A percentile compares a stretch with the other conserved stretches of the same genome.
These are phyloP conservation scores for Vanderwaltozyma yarrowii DNA, from an alignment of 805 yeast genomes.

Conservation along the genomic window DNA sequence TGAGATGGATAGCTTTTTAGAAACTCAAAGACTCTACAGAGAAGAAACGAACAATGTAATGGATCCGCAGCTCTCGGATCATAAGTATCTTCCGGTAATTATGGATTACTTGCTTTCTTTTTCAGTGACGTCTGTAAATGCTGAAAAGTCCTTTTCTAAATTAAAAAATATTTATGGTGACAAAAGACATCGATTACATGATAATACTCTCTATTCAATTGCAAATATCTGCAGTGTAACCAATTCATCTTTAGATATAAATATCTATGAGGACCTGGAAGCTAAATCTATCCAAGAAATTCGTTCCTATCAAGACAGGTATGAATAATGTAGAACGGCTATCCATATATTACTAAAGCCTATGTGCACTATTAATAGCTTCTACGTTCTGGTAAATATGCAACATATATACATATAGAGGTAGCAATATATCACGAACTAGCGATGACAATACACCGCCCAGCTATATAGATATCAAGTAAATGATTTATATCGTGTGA, in stretches of 20 bases:
- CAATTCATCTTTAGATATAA: background rate
- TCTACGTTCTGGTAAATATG: no score
- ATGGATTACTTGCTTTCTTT: background rate
- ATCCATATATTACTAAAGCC: no score
- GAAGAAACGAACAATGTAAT: background rate
- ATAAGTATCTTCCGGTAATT: background rate
- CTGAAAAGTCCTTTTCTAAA: background rate
- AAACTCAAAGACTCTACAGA: background rate
- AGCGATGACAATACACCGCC: no score
- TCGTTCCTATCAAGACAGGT: background rate
- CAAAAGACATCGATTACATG: background rate
- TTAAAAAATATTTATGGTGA: background rate
- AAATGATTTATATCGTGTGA: no score
- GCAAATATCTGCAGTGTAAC: background rate
- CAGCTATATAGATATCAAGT: no score
- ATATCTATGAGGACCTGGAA: background rate
- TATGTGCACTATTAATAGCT: no score
- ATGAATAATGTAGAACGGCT: no score
- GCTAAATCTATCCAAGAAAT: background rate
- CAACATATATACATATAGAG: no score
- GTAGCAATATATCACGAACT: no score
- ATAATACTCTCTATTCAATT: background rate
- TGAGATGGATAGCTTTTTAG: background rate
- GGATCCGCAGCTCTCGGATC: background rate
- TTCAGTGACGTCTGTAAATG: background rate